Base-by-base conservation (phyloP, 768 basidiomycete species). In the Amanita pallidorosea region DNA sequence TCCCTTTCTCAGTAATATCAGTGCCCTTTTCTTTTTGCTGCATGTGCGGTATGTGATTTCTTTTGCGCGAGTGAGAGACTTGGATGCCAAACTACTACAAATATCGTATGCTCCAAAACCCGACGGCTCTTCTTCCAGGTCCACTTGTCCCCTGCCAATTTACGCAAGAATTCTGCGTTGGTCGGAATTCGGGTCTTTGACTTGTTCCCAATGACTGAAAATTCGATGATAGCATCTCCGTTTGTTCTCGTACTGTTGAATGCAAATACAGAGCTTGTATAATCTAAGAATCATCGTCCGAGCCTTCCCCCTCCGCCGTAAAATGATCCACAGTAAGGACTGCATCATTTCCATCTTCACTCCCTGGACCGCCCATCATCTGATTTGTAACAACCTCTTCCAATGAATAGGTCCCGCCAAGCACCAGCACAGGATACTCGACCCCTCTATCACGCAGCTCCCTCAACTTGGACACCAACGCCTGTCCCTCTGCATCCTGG, bases 151-250 rank as follows among this genome's bases (percentile, higher is more conserved):
- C 81, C 83, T 0, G 91, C 86, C 46, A 97, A 73, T 0, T 72
- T 74, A 45, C 84, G 71, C 54, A 97, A 68, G 63, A 96, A 97
- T 60, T 93, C 88, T 23, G 96, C 74, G 60, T 97, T 97, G 5
- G 93, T 95, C 9, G 87, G 22, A 23, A 23, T 4, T 2, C 22
- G 22, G 22, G 22, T 23, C 22, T 23, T 23, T 23, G 2, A 23
- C 22, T 23, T 23, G 22, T 23, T 23, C 2, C 22, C 22, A n/a
- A n/a, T n/a, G n/a, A n/a, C n/a, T n/a, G n/a, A n/a, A n/a, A n/a
- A n/a, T n/a, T n/a, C n/a, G n/a, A 23, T 23, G 22, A 23, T 23
- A 4, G 22, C 22, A n/a, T n/a, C n/a, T n/a, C n/a, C n/a, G n/a
- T n/a, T n/a, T n/a, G n/a, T n/a, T n/a, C 7, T 29, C 6, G 27